Base-by-base conservation (phyloP, 2,329 filamentous ascomycete genomes). In the Colletotrichum sojae region DNA sequence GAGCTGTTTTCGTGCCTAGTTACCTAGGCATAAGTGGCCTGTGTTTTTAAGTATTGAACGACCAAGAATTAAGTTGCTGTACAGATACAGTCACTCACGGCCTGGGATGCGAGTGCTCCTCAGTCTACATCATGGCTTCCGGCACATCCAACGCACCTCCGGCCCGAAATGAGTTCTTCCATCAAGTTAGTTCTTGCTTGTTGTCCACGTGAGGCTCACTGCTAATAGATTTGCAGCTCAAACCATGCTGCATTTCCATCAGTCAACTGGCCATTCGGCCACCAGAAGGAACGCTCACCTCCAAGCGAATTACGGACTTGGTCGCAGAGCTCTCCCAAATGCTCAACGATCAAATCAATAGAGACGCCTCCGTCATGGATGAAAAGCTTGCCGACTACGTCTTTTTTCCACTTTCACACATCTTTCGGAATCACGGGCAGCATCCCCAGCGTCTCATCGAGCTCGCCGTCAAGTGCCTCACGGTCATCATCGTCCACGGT, bases 341-440 rank as follows among this genome's bases (percentile, higher is more conserved):
- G n/a, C 78, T 90, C 5, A 76, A 83, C 52, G 76, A 77, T 39
- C 85, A 85, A 73, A 73, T 82, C 31, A 75, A 77, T 49, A 75
- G 75, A 25, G 84, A 89, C 71, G 78, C 83, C 3, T 77, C 82
- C 2, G 82, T 83, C 0, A 79, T 98, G 18, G 94, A 98, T 78
- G 87, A 91, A 60, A 95, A 94, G 78, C 83, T 98, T 18, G 94
- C 95, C 15, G 95, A 98, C 82, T 99, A 98, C 84, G 88, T 93
- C 76, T 98, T 98, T 83, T 97, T 98, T 71, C 96, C 96, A 0
- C 84, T 99, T 0, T 94, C 94, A 0, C 92, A 96, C 73, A 89
- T 98, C 46, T 91, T 99, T 74, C 91, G 94, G 67, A 88, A 90
- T 71, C 91, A 93, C 73, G 89, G 92, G 71, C 85, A 87, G 55